phyloP scores from a whole-genome alignment of 352 stramenopile species.

The Elongisporangium anandrum region DNA sequence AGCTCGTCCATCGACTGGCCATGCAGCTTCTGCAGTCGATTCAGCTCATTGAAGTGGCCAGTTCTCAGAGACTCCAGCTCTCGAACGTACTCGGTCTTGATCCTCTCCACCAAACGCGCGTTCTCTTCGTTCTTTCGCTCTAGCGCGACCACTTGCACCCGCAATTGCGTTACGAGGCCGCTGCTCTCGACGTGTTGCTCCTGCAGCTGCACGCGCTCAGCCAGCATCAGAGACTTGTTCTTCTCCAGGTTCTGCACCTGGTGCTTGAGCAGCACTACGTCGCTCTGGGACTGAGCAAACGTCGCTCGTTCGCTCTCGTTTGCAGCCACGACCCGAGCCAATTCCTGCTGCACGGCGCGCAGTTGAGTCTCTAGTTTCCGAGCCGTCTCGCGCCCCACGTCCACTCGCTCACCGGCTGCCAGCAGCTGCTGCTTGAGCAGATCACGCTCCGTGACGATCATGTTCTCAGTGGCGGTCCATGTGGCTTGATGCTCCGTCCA shows the following conservation, averaged over 20 bases:
- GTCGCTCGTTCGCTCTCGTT: conserved; percentile 30
- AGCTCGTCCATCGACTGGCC: conserved; percentile 34
- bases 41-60: conserved; percentile 32
- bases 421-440: conserved; percentile 52
- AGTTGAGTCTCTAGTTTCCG: conserved; percentile 43
- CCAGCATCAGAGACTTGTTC: conserved; percentile 26
- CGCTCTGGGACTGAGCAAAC: conserved; percentile 28
- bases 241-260: conserved; percentile 46
- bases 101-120: conserved; percentile 17
- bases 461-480: conserved; percentile 29
- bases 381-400: conserved; percentile 27
- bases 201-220: conserved; percentile 35
- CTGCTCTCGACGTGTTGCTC: conserved; percentile 27
- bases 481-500: conserved; percentile 25
- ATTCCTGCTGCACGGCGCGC: conserved; percentile 37
- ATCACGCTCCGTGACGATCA: conserved; percentile 37
- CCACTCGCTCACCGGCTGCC: conserved; percentile 26
- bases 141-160: conserved; percentile 24
- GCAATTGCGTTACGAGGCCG: conserved; percentile 26
- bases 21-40: conserved; percentile 42
- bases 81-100: conserved; percentile 40
- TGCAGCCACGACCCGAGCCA: conserved; percentile 25
- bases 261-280: conserved; percentile 55
- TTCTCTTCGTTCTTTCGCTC: conserved; percentile 37
- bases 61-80: conserved; percentile 41